Conservation (phyloP, 2,329 filamentous ascomycete species). For the Nothopassalora personata region DNA sequence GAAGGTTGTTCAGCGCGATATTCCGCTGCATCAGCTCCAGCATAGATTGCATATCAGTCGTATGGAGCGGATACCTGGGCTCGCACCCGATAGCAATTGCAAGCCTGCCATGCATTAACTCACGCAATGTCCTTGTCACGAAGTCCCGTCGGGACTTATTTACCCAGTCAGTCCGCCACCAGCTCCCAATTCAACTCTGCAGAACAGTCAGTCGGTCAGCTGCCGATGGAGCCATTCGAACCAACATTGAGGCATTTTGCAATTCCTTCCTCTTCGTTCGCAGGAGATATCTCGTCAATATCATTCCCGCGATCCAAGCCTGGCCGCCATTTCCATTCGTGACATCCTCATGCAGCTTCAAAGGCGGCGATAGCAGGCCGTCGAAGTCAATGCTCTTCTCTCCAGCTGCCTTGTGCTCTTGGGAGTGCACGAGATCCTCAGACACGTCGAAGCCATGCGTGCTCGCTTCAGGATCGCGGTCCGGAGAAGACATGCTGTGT, state of each 20-base stretch:
- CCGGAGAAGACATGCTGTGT: constrained; percentile 6
- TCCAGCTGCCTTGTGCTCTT: constrained; percentile 47
- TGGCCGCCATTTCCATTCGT: constrained; percentile 85
- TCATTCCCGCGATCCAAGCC: constrained; percentile 89
- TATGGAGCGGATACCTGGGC: constrained; percentile 56
- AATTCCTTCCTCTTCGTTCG: constrained; percentile 63
- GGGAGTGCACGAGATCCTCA: constrained; percentile 53
- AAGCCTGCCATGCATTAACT: constrained; percentile 37
- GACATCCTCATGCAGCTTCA: constrained; percentile 79
- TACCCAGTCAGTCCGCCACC: constrained; percentile 79
- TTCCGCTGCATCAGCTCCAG: constrained; percentile 79
- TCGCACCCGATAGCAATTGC: constrained; percentile 51
- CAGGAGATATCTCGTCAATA: constrained; percentile 80
- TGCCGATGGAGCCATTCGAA: constrained; percentile 8
- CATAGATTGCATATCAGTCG: constrained; percentile 89
- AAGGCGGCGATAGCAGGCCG: constrained; percentile 61
- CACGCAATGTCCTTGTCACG: constrained; percentile 1
- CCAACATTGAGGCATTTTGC: constrained; percentile 66
- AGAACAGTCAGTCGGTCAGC: constrained; percentile 13
- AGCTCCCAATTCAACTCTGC: constrained; percentile 82
- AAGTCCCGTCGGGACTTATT: constrained; percentile 10
- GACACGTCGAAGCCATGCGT: constrained; percentile 38
- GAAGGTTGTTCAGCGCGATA: constrained; percentile 71
- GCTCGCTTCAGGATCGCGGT: constrained; percentile 7
- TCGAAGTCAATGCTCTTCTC: constrained; percentile 60